Percentiles rank a stretch among this genome's conserved stretches.
These are phyloP conservation scores for Synura sp. DNA, from an alignment of 352 stramenopile species.

Conservation along the genomic window DNA sequence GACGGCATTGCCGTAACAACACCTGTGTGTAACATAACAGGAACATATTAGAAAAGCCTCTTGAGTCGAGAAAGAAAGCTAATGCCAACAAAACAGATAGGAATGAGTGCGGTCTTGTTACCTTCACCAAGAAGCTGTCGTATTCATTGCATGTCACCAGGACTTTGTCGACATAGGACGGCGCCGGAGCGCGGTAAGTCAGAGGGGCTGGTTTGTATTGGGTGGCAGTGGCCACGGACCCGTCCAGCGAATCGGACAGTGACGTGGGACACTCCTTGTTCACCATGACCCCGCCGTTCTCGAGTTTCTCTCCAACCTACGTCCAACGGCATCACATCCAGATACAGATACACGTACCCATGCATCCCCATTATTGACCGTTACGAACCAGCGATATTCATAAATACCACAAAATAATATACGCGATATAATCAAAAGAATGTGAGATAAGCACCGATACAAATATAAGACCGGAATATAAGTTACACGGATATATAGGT, in stretches of 20 bases:
- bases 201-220: constrained; percentile 67
- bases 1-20: constrained; percentile 17
- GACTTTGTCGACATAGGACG: constrained; percentile 93
- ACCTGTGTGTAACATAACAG: not conserved
- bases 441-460: constrained; percentile 6
- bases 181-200: constrained; percentile 89
- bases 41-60: constrained; percentile 27
- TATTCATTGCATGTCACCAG: constrained; percentile 95
- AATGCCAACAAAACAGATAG: too few species aligned
- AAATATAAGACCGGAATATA: not conserved
- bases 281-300: constrained; percentile 89
- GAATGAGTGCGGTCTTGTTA: too few species aligned
- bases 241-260: constrained; percentile 43
- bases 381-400: too few species aligned
- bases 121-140: constrained; percentile 97
- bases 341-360: too few species aligned
- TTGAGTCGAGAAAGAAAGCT: not conserved
- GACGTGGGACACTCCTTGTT: constrained; percentile 92
- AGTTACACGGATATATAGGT: constrained; percentile 54
- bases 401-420: too few species aligned
- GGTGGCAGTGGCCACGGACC: not conserved
- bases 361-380: too few species aligned
- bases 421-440: too few species aligned
- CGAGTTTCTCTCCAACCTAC: constrained; percentile 68
- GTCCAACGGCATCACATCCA: too few species aligned